Percentiles rank a stretch among this genome's conserved stretches.
Evolutionary conservation across 768 basidiomycete genomes (phyloP).

Genomic region (Cyathus striatus): DNA sequence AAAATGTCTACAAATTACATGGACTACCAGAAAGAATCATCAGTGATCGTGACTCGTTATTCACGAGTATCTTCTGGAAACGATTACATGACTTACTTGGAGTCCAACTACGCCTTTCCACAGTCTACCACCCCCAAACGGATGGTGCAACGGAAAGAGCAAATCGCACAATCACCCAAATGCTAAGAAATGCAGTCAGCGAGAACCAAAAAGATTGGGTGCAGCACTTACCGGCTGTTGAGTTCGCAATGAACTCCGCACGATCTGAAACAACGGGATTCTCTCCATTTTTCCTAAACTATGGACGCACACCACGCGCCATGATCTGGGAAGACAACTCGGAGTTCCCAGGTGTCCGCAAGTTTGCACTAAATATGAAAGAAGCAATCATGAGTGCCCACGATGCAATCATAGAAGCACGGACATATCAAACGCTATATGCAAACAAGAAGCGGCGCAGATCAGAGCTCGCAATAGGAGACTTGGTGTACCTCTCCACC

Average conservation of each 20-base stretch:
- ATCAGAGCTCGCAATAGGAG: conserved; percentile 7
- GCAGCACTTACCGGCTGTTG: conserved; percentile 10
- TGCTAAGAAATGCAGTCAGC: conserved; percentile 11
- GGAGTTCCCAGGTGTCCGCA: conserved; percentile 14
- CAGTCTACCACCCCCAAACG: conserved; percentile 24
- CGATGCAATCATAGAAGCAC: conserved; percentile 17
- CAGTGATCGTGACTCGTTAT: conserved; percentile 20
- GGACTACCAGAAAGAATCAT: too few relatives aligned
- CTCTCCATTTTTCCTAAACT: too few relatives aligned
- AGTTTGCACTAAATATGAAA: too few relatives aligned
- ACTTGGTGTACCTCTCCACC: conserved; percentile 14
- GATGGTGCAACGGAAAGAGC: conserved; percentile 25
- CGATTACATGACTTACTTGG: conserved; percentile 10
- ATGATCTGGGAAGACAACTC: neutral
- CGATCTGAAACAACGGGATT: too few relatives aligned
- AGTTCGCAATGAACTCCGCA: too few relatives aligned
- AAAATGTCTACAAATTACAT: too few relatives aligned
- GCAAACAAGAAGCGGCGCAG: conserved; percentile 3
- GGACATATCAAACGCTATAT: conserved; percentile 5
- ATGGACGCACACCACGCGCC: too few relatives aligned
- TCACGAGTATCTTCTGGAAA: conserved; percentile 23
- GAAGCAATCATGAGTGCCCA: conserved; percentile 20
- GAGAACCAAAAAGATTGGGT: conserved; percentile 19
- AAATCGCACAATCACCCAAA: conserved; percentile 17
- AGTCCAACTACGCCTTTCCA: conserved; percentile 11